Evolutionary conservation across 1,284 basidiomycete genomes (phyloP).

Genomic region (Malassezia yamatoensis): DNA sequence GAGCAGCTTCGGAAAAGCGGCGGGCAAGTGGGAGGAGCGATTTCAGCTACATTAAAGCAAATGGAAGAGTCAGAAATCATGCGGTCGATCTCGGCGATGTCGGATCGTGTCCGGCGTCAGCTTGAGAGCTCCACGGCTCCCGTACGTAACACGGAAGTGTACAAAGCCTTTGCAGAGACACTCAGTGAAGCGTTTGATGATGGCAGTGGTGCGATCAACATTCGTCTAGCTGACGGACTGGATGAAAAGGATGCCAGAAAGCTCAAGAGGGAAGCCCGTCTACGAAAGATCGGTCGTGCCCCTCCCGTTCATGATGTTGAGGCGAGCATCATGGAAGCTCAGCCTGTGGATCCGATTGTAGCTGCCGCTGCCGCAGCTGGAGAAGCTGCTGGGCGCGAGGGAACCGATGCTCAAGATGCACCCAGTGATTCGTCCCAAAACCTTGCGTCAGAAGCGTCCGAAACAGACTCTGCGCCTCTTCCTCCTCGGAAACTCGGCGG

Average conservation of each 20-base stretch:
- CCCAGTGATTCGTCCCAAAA: neutral
- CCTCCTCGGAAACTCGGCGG: constrained; percentile 21
- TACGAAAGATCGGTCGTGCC: constrained; percentile 40
- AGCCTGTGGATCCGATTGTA: constrained; percentile 21
- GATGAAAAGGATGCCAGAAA: constrained; percentile 58
- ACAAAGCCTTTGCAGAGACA: constrained; percentile 80
- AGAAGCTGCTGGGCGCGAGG: constrained; percentile 21
- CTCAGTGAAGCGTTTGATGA: constrained; percentile 88
- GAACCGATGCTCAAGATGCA: neutral
- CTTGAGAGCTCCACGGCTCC: constrained; percentile 41
- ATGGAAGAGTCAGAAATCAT: constrained; percentile 91
- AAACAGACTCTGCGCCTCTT: neutral
- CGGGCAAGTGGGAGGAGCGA: constrained; percentile 84
- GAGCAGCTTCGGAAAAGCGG: constrained; percentile 80
- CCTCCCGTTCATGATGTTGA: constrained; percentile 40
- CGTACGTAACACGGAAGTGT: constrained; percentile 85
- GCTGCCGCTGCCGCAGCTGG: constrained; percentile 27
- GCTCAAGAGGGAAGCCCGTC: constrained; percentile 35
- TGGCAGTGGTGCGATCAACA: constrained; percentile 61
- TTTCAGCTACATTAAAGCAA: constrained; percentile 72
- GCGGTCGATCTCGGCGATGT: constrained; percentile 42
- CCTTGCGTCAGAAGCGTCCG: constrained; percentile 6
- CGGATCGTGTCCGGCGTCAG: constrained; percentile 29
- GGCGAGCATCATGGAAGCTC: constrained; percentile 8
- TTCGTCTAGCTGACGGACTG: constrained; percentile 56